Conservation (phyloP, 257 asterid genomes). For the Ocimum tenuiflorum region DNA sequence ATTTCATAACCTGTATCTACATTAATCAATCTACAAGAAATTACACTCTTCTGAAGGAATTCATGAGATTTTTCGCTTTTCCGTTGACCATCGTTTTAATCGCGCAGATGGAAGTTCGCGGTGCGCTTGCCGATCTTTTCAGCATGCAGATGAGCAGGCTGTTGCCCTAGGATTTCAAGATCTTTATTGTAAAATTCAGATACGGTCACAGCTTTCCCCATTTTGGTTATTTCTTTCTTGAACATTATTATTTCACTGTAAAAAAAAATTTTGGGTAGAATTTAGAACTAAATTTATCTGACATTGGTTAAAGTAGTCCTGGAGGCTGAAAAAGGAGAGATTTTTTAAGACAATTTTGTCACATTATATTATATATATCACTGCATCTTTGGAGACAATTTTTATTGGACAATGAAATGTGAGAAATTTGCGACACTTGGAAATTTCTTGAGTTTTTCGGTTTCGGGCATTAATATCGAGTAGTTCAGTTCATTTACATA, state of each 20-base stretch:
- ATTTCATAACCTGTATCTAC: neutral
- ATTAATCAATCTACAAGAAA: neutral
- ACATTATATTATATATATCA: neutral
- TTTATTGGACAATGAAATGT: too few relatives aligned
- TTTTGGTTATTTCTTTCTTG: neutral
- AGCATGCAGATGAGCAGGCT: slow-evolving; percentile 57
- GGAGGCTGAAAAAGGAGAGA: neutral
- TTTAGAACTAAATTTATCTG: neutral
- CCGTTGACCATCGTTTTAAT: neutral
- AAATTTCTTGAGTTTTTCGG: too few relatives aligned
- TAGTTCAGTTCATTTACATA: too few relatives aligned
- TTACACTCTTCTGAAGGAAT: too few relatives aligned
- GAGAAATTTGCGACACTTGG: too few relatives aligned
- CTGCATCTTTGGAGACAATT: neutral
- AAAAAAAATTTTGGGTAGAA: neutral
- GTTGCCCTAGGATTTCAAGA: slow-evolving; percentile 26
- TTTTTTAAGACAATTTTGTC: too few relatives aligned
- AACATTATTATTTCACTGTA: neutral
- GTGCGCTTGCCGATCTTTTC: slow-evolving; percentile 84
- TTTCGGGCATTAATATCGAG: too few relatives aligned
- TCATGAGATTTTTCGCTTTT: too few relatives aligned
- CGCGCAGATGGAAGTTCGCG: slow-evolving; percentile 79
- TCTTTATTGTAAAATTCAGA: slow-evolving; percentile 5
- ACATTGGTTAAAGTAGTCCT: neutral
- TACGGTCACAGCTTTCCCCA: neutral